These are phyloP conservation scores for Cladophialophora immunda DNA, from an alignment of 2,329 filamentous ascomycete species.

Conservation along the genomic window DNA sequence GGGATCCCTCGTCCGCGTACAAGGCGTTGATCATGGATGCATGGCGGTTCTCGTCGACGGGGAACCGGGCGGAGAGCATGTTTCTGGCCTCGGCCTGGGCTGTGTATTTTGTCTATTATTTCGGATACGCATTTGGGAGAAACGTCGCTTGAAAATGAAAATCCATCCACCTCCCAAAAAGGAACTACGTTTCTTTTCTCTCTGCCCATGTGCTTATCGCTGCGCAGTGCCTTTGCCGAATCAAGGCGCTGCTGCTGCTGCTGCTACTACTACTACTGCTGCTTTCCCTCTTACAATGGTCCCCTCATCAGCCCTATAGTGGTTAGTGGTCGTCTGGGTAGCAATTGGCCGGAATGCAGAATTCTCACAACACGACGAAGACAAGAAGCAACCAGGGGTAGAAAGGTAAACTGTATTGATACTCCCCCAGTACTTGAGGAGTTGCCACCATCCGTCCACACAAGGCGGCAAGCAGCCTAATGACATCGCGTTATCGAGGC, in stretches of 20 bases:
- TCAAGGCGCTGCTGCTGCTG: too few species aligned
- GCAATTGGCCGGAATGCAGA: too few species aligned
- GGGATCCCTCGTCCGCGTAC: constrained; percentile 8
- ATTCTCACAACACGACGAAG: too few species aligned
- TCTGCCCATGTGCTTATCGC: too few species aligned
- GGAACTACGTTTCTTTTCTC: too few species aligned
- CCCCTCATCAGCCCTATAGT: too few species aligned
- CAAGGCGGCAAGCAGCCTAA: background rate
- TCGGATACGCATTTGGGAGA: constrained; percentile 15
- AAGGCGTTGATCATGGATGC: constrained; percentile 23
- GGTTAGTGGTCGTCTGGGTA: too few species aligned
- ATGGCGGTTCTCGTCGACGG: constrained; percentile 18
- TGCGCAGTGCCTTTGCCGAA: too few species aligned
- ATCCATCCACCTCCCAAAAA: too few species aligned
- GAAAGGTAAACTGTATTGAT: background rate
- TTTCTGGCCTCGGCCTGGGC: constrained; percentile 26
- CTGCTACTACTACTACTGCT: too few species aligned
- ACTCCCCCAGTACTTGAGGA: background rate
- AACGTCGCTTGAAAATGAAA: constrained; percentile 25
- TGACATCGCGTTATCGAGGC: background rate
- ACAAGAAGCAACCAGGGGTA: background rate
- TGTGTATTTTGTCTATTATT: constrained; percentile 18
- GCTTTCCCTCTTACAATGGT: too few species aligned
- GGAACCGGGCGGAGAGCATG: constrained; percentile 23
- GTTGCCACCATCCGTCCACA: background rate